A percentile compares a stretch with the other conserved stretches of the same genome.
Evolutionary conservation across 306 rosid genomes (phyloP).

Genomic region (Glycine tomentella): DNA sequence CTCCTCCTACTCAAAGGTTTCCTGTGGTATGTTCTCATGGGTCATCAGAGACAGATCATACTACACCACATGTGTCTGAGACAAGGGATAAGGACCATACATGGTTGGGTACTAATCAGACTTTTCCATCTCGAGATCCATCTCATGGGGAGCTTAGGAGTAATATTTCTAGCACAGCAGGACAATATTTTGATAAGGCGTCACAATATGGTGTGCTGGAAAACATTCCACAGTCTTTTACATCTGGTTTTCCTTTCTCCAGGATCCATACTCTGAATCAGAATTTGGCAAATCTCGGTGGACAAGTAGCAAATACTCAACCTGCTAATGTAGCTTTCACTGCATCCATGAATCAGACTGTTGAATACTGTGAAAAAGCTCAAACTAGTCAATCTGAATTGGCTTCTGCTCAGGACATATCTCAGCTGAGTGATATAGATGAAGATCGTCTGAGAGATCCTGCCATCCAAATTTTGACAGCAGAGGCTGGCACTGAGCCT

Average conservation of each 20-base stretch:
- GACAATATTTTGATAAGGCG: slow-evolving; percentile 57
- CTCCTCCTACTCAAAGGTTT: slow-evolving; percentile 82
- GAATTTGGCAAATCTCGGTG: slow-evolving; percentile 57
- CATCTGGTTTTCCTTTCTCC: slow-evolving; percentile 71
- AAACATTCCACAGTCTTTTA: slow-evolving; percentile 56
- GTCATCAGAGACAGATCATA: slow-evolving; percentile 57
- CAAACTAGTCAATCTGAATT: slow-evolving; percentile 61
- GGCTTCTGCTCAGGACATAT: slow-evolving; percentile 54
- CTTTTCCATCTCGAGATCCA: slow-evolving; percentile 58
- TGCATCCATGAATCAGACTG: slow-evolving; percentile 60
- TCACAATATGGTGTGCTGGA: slow-evolving; percentile 59
- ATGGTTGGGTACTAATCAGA: slow-evolving; percentile 59
- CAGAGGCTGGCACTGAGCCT: slow-evolving; percentile 55
- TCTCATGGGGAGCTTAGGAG: slow-evolving; percentile 69
- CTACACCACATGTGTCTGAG: slow-evolving; percentile 54
- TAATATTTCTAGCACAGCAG: slow-evolving; percentile 57
- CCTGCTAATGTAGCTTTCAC: slow-evolving; percentile 53
- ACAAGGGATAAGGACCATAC: slow-evolving; percentile 62
- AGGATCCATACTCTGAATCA: slow-evolving; percentile 66
- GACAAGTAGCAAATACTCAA: slow-evolving; percentile 58
- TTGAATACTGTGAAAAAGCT: slow-evolving; percentile 62
- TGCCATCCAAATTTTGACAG: slow-evolving; percentile 52
- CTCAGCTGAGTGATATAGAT: slow-evolving; percentile 59
- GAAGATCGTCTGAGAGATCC: slow-evolving; percentile 54
- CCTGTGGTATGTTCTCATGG: slow-evolving; percentile 62